Conservation (phyloP, 1,284 basidiomycete species). For the Ustilago trichophora region DNA sequence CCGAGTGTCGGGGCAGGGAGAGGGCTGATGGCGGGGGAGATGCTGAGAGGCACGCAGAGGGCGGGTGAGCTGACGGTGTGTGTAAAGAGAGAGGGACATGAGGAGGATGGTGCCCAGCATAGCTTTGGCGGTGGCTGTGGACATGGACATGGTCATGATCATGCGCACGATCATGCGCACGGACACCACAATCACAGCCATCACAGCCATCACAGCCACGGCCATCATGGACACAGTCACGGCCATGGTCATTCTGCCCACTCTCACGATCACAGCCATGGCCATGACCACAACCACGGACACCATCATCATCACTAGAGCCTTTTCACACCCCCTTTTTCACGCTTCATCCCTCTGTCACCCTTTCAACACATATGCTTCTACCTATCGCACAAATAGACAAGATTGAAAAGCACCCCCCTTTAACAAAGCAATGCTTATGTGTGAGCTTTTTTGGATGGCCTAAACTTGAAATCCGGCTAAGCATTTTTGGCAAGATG, state of each 20-base stretch:
- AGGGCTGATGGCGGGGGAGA: conserved; percentile 54
- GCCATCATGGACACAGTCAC: conserved; percentile 16
- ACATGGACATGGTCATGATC: conserved; percentile 29
- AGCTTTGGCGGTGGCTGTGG: conserved; percentile 12
- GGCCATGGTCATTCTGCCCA: background rate
- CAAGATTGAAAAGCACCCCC: no score
- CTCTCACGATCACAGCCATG: conserved; percentile 13
- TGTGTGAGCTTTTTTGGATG: no score
- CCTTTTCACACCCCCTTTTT: no score
- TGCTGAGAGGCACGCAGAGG: conserved; percentile 49
- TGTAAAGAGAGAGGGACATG: conserved; percentile 53
- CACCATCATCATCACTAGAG: conserved; percentile 21
- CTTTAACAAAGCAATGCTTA: no score
- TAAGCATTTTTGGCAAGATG: conserved; percentile 14
- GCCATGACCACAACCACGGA: conserved; percentile 6
- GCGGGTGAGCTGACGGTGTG: conserved; percentile 62
- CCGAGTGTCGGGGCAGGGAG: conserved; percentile 54
- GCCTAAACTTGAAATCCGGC: no score
- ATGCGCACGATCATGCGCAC: conserved; percentile 21
- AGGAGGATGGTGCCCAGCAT: conserved; percentile 32
- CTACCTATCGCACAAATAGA: no score
- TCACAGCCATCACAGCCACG: conserved; percentile 29
- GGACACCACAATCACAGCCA: conserved; percentile 24
- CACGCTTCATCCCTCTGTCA: background rate
- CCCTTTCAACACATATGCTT: no score